Base-by-base conservation (phyloP, 805 yeast species). In the Saccharomyces kudriavzevii region DNA sequence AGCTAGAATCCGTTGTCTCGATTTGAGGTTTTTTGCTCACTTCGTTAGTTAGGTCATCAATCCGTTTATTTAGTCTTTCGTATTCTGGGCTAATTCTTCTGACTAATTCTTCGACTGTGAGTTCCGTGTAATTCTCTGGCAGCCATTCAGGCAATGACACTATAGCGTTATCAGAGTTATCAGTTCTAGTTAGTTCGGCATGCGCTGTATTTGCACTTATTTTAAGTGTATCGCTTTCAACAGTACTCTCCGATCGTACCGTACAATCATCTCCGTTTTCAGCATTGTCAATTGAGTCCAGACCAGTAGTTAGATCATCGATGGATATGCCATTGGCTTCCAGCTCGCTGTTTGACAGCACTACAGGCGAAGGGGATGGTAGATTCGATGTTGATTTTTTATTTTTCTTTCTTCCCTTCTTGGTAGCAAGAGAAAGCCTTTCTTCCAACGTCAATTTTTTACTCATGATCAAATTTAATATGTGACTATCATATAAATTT, bases 401-500 rank as follows among this genome's bases (percentile, higher is more conserved):
- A 50, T 60, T 58, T 54, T 64, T 67, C 55, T 61, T 63, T 48
- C 65, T 62, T 40, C 71, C 71, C 46, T 70, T 62, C 57, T 79
- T 76, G 5, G 96, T 89, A 0, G 97, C 97, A 56, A 83, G 69
- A 1, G 94, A 95, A 51, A 91, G 74, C 56, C 97, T 76, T 62
- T 91, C 96, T 62, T 89, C 95, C 59, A 92, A 74, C 0, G 96
- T 83, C 20, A 88, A 71, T 57, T 91, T 75, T 66, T 85, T 85
- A 58, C 61, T 58, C 56, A 55, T 56, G 57, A 56, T 54, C 56
- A 56, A 58, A 58, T 53, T 57, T 56, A 56, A 52, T 55, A 58
- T 57, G 58, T 57, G 58, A 35, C 22, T 35, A n/a, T 11, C 43
- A 35, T 35, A 35, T 17, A 35, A 17, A 9, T 9, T 11, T 35